Percentiles rank a stretch among this genome's conserved stretches.
phyloP scores from a whole-genome alignment of 495 filamentous ascomycete species.

The Ramalina intermedia region DNA sequence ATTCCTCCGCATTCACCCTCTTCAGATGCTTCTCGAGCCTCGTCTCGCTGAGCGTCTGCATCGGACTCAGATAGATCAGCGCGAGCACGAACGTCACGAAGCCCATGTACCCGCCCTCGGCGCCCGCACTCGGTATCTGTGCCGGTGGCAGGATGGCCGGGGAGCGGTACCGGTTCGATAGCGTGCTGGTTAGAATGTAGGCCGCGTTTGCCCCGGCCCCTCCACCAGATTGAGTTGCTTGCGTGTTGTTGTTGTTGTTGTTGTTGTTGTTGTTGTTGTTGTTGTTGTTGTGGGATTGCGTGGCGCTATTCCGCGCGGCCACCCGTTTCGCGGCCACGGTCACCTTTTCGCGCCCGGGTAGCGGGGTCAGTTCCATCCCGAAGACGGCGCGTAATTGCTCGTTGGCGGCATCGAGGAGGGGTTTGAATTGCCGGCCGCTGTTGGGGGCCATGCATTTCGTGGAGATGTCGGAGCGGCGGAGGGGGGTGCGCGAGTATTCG shows the following conservation, averaged over 20 bases:
- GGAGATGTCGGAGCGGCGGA: constrained; percentile 63
- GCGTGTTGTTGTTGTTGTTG: constrained; percentile 20
- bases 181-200: constrained; percentile 59
- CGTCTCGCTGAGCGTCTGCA: constrained; percentile 55
- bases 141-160: constrained; percentile 55
- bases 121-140: constrained; percentile 41
- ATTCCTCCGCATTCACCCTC: constrained; percentile 60
- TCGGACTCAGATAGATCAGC: constrained; percentile 52
- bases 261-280: constrained; percentile 20
- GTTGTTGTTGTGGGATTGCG: background rate
- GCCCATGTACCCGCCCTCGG: constrained; percentile 65
- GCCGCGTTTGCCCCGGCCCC: constrained; percentile 26
- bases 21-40: constrained; percentile 59
- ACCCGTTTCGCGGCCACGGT: constrained; percentile 59
- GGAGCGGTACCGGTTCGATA: constrained; percentile 50
- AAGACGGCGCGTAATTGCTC: constrained; percentile 47
- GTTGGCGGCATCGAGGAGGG: constrained; percentile 55
- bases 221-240: constrained; percentile 31
- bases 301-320: constrained; percentile 1
- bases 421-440: constrained; percentile 43
- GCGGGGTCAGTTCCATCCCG: constrained; percentile 76
- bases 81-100: constrained; percentile 68
- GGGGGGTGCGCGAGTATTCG: constrained; percentile 69
- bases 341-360: constrained; percentile 66
- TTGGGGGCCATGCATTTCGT: constrained; percentile 45